Conservation (phyloP, 1,139 yeast species). For the Geotrichum citri-aurantii region DNA sequence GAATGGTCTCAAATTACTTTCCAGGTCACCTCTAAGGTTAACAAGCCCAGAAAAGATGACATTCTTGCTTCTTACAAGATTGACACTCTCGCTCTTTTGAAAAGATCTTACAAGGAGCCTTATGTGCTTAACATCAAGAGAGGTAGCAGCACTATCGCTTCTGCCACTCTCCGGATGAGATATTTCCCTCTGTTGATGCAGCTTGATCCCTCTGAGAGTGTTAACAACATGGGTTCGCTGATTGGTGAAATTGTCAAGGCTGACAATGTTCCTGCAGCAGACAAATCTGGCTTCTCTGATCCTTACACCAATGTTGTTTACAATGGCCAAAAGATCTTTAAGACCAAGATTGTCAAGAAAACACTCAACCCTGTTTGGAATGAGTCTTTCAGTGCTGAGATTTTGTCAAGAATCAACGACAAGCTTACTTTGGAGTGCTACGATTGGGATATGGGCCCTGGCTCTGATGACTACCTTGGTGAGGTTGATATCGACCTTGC, state of each 20-base stretch:
- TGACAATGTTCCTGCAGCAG: conserved; percentile 62
- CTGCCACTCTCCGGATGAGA: conserved; percentile 55
- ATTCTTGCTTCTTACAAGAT: conserved; percentile 59
- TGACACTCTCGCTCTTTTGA: conserved; percentile 63
- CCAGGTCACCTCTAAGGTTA: conserved; percentile 50
- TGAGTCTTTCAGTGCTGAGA: conserved; percentile 49
- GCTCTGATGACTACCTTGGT: conserved; percentile 77
- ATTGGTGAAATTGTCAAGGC: conserved; percentile 57
- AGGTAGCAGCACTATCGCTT: conserved; percentile 48
- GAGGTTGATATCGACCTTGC: conserved; percentile 52
- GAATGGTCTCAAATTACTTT: conserved; percentile 64
- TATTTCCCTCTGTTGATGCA: conserved; percentile 68
- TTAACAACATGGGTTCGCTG: conserved; percentile 68
- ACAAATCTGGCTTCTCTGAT: conserved; percentile 80
- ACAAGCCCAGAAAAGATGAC: conserved; percentile 48
- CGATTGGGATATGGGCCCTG: conserved; percentile 89
- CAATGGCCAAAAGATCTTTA: conserved; percentile 53
- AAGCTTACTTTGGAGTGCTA: conserved; percentile 51
- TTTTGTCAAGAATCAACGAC: conserved; percentile 58
- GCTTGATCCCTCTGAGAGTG: conserved; percentile 72
- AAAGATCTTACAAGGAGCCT: conserved; percentile 59
- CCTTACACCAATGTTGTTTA: conserved; percentile 66
- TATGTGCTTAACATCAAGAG: conserved; percentile 45
- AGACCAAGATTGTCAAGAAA: conserved; percentile 70
- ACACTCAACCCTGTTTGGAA: conserved; percentile 80